phyloP scores from a whole-genome alignment of 2,329 filamentous ascomycete species.

The Fusarium oligoseptatum region DNA sequence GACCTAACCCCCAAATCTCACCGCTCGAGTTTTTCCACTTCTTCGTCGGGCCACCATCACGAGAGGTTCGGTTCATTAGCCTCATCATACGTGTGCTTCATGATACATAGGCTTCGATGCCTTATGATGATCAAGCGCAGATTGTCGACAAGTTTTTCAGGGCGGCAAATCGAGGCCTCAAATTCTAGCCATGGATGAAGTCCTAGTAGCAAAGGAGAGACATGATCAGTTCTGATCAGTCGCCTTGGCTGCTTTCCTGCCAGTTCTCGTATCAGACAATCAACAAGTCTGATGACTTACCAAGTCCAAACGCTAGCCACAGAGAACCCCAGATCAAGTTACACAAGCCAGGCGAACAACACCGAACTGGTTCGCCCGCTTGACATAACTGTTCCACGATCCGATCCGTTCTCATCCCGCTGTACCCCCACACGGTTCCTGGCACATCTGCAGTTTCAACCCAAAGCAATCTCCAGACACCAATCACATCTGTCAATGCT shows the following conservation, averaged over 20 bases:
- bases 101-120: not conserved
- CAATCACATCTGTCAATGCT: conserved; percentile 33
- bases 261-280: not conserved
- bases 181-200: not conserved
- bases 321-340: not conserved
- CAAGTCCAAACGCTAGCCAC: not conserved
- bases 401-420: conserved; percentile 26
- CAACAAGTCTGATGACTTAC: not conserved
- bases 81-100: not conserved
- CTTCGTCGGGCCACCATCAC: not conserved
- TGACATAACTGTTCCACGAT: conserved; percentile 14
- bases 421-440: conserved; percentile 29
- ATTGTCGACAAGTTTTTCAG: not conserved
- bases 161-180: not conserved
- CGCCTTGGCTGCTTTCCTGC: not conserved
- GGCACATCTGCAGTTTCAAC: conserved; percentile 15
- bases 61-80: not conserved
- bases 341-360: conserved; percentile 19
- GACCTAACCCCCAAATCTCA: conserved; percentile 10
- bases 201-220: not conserved
- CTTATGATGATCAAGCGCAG: not conserved
- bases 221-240: not conserved
- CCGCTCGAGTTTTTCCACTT: conserved; percentile 3
- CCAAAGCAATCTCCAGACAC: conserved; percentile 24
- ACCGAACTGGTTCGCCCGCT: conserved; percentile 28